Evolutionary conservation across 1,284 basidiomycete species (phyloP).

Genomic region (Puccinia triticina): DNA sequence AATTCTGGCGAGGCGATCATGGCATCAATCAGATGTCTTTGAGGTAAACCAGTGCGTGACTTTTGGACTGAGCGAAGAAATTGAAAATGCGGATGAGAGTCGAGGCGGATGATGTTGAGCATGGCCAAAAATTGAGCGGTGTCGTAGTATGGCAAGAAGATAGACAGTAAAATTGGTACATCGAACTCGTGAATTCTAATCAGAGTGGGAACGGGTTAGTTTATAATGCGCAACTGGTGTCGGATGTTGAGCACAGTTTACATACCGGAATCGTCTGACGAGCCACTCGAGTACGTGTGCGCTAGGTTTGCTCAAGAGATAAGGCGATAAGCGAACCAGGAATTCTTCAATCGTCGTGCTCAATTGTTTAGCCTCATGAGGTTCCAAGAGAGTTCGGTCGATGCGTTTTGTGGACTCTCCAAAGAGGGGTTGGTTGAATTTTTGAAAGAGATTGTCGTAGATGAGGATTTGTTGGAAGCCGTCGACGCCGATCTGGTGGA

Average conservation of each 20-base stretch:
- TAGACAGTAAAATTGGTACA: slow-evolving; percentile 72
- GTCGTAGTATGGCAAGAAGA: slow-evolving; percentile 93
- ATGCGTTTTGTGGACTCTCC: slow-evolving; percentile 74
- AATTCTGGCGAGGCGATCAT: slow-evolving; percentile 75
- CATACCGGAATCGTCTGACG: slow-evolving; percentile 84
- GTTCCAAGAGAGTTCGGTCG: slow-evolving; percentile 79
- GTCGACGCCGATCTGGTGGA: slow-evolving; percentile 79
- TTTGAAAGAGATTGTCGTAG: slow-evolving; percentile 66
- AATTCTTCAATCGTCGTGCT: slow-evolving; percentile 70
- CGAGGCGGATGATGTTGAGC: slow-evolving; percentile 78
- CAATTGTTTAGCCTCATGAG: slow-evolving; percentile 69
- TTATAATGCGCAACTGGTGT: background rate
- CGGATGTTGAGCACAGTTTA: slow-evolving; percentile 9
- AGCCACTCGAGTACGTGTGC: slow-evolving; percentile 95
- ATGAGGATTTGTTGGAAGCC: slow-evolving; percentile 72
- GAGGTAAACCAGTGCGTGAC: slow-evolving; percentile 71
- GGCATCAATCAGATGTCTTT: slow-evolving; percentile 71
- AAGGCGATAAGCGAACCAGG: slow-evolving; percentile 73
- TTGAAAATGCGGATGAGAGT: slow-evolving; percentile 53
- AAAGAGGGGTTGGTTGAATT: slow-evolving; percentile 74
- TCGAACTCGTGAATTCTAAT: slow-evolving; percentile 90
- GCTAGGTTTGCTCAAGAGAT: slow-evolving; percentile 78
- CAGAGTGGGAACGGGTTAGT: slow-evolving; percentile 19
- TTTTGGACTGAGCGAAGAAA: slow-evolving; percentile 72
- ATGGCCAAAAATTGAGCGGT: slow-evolving; percentile 93